Evolutionary conservation across 331 rosid species (phyloP).

Genomic region (Erythrophleum ivorense): DNA sequence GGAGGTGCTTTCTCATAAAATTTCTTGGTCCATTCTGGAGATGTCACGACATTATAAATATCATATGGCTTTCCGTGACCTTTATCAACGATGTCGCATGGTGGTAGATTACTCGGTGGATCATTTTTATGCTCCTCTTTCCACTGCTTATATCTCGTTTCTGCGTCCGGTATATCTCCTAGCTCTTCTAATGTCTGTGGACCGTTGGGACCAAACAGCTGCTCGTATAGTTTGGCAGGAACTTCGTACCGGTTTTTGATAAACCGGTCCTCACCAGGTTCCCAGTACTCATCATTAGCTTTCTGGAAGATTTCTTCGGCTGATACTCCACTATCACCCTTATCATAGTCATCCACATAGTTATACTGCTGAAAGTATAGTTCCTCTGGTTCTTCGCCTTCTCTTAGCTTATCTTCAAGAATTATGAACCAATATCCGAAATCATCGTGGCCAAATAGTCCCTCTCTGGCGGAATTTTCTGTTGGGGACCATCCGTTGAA

Average conservation of each 20-base stretch:
- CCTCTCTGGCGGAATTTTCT: slow-evolving; percentile 88
- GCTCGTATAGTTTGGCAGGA: slow-evolving; percentile 83
- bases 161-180: slow-evolving; percentile 78
- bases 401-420: too few species aligned
- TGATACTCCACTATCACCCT: slow-evolving; percentile 87
- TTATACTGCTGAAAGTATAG: slow-evolving; percentile 88
- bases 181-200: slow-evolving; percentile 83
- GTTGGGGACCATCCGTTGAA: too few species aligned
- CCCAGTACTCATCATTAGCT: too few species aligned
- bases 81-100: slow-evolving; percentile 66
- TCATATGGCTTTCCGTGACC: slow-evolving; percentile 86
- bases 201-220: slow-evolving; percentile 92
- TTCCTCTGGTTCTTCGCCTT: too few species aligned
- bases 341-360: slow-evolving; percentile 83
- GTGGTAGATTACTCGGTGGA: too few species aligned
- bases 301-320: slow-evolving; percentile 78
- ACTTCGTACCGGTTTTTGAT: slow-evolving; percentile 69
- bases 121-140: slow-evolving; percentile 70
- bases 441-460: slow-evolving; percentile 86
- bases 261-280: slow-evolving; percentile 86
- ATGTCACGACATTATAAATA: slow-evolving; percentile 61
- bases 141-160: slow-evolving; percentile 84
- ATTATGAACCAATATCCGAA: slow-evolving; percentile 91
- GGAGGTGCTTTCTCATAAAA: slow-evolving; percentile 70
- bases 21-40: slow-evolving; percentile 68